These are phyloP conservation scores for Hydnum rufescens DNA, from an alignment of 768 basidiomycete species.

Conservation along the genomic window DNA sequence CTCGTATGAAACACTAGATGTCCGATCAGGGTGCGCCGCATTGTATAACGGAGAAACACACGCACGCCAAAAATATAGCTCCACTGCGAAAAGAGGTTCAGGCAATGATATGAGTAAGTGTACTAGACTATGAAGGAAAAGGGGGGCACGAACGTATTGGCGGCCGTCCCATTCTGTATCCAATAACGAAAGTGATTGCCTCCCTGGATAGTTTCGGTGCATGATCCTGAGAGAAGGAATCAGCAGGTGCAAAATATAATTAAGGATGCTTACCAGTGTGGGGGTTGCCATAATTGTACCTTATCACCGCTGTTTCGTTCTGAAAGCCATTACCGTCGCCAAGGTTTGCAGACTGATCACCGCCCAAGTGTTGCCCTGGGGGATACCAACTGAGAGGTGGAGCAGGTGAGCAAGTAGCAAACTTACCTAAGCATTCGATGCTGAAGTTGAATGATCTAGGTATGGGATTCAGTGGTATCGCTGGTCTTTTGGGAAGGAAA, in stretches of 20 bases:
- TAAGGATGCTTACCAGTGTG: not conserved
- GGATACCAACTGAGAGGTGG: not conserved
- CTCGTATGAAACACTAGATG: not conserved
- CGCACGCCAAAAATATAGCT: slow-evolving; percentile 47
- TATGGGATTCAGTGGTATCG: not conserved
- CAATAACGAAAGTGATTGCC: slow-evolving; percentile 84
- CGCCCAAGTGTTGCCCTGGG: slow-evolving; percentile 43
- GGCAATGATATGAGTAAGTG: too few relatives aligned
- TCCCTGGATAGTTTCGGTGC: slow-evolving; percentile 66
- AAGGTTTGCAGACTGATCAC: slow-evolving; percentile 49
- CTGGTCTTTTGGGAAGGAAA: too few relatives aligned
- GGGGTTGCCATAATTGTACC: slow-evolving; percentile 50
- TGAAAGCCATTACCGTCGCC: slow-evolving; percentile 70
- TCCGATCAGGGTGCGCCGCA: too few relatives aligned
- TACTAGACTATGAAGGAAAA: not conserved
- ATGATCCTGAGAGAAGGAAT: slow-evolving; percentile 33
- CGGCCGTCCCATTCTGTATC: slow-evolving; percentile 48
- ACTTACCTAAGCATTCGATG: slow-evolving; percentile 46
- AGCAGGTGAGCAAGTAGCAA: not conserved
- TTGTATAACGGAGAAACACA: not conserved
- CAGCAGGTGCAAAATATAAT: not conserved
- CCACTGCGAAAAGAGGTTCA: slow-evolving; percentile 32
- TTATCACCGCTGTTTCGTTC: slow-evolving; percentile 67
- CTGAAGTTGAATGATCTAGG: slow-evolving; percentile 49
- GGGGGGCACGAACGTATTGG: slow-evolving; percentile 30